Conservation (phyloP, 2,329 filamentous ascomycete genomes). For the Aspergillus sojae region DNA sequence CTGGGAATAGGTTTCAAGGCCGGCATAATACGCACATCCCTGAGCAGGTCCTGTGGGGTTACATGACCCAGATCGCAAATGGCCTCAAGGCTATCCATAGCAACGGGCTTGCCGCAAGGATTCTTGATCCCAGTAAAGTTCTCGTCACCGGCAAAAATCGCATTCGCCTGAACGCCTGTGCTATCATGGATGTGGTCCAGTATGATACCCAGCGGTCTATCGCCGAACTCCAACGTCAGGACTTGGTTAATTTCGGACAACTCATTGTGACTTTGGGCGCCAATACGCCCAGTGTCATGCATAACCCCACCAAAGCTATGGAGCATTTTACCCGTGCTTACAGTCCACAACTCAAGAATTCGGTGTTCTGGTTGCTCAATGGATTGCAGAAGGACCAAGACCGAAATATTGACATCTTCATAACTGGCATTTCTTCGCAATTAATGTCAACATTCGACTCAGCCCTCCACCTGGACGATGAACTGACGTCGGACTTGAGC, state of each 20-base stretch:
- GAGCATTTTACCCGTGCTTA: conserved; percentile 78
- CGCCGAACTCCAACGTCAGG: conserved; percentile 81
- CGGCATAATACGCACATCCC: conserved; percentile 56
- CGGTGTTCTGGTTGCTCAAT: conserved; percentile 78
- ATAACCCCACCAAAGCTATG: conserved; percentile 70
- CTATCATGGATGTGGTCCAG: conserved; percentile 85
- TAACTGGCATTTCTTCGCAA: conserved; percentile 76
- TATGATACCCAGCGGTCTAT: conserved; percentile 71
- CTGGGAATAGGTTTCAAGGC: conserved; percentile 44
- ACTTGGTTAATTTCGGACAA: conserved; percentile 81
- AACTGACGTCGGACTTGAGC: conserved; percentile 69
- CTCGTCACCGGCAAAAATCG: conserved; percentile 88
- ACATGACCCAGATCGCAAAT: conserved; percentile 87
- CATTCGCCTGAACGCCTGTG: conserved; percentile 83
- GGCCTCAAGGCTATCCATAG: conserved; percentile 85
- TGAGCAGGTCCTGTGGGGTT: conserved; percentile 84
- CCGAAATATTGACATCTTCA: conserved; percentile 72
- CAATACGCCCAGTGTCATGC: conserved; percentile 60
- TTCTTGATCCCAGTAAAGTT: conserved; percentile 85
- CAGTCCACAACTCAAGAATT: conserved; percentile 75
- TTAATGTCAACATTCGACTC: conserved; percentile 75
- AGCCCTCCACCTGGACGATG: conserved; percentile 77
- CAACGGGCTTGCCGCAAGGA: conserved; percentile 77
- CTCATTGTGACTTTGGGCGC: conserved; percentile 81
- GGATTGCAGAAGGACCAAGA: conserved; percentile 66